Evolutionary conservation across 2,329 filamentous ascomycete genomes (phyloP).

Genomic region (Ceratocystiopsis minuta): DNA sequence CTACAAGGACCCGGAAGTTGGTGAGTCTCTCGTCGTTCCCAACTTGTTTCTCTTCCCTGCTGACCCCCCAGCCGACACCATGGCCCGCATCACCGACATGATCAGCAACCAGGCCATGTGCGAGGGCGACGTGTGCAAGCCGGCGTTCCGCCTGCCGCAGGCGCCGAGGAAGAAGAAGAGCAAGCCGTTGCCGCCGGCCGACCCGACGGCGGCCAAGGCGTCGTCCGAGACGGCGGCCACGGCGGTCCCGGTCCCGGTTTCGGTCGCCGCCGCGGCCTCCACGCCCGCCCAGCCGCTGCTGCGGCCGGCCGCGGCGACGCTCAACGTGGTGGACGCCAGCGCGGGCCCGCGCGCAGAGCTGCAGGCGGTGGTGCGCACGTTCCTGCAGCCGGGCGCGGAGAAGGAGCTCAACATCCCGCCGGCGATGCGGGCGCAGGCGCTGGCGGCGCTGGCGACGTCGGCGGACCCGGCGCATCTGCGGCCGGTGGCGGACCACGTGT

Average conservation of each 20-base stretch:
- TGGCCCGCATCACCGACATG: conserved; percentile 16
- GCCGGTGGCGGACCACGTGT: conserved; percentile 27
- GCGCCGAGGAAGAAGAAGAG: not conserved
- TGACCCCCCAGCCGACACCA: conserved; percentile 15
- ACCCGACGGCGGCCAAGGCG: too few relatives aligned
- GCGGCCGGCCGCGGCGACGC: conserved; percentile 1
- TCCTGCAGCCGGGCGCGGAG: conserved; percentile 21
- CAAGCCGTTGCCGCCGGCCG: not conserved
- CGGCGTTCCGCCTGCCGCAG: conserved; percentile 5
- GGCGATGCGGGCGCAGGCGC: conserved; percentile 20
- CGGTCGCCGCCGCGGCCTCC: not conserved
- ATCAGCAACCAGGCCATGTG: conserved; percentile 16
- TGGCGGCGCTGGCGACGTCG: conserved; percentile 18
- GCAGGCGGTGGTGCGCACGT: conserved; percentile 22
- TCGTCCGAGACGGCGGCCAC: too few relatives aligned
- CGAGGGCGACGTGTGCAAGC: conserved; percentile 6
- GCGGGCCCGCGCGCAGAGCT: conserved; percentile 15
- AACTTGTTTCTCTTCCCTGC: conserved; percentile 10
- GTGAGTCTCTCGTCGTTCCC: not conserved
- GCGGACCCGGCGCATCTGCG: conserved; percentile 21
- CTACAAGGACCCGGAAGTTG: too few relatives aligned
- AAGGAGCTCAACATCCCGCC: conserved; percentile 31
- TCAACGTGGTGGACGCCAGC: conserved; percentile 8
- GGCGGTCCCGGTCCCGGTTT: too few relatives aligned
- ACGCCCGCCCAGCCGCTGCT: not conserved